A percentile compares a stretch with the other conserved stretches of the same genome.
Conservation (phyloP, 2,329 filamentous ascomycete genomes). For the Helotiales sp. region DNA sequence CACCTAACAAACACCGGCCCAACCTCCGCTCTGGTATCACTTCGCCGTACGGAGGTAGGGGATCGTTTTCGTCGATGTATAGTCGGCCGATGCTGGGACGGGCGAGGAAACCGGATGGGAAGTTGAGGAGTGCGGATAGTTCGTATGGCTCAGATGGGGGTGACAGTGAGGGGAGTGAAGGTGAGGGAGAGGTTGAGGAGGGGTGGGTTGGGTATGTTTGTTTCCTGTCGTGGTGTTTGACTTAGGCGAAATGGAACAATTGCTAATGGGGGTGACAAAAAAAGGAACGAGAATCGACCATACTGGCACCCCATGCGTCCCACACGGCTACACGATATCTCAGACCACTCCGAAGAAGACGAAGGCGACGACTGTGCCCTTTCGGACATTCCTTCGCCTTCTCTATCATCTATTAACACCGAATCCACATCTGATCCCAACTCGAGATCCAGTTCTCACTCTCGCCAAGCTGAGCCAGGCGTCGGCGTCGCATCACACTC, state of each 20-base stretch:
- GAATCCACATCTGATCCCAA: neutral
- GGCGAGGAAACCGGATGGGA: slow-evolving; percentile 7
- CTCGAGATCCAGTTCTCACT: neutral
- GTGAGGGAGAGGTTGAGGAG: neutral
- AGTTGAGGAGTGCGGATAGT: slow-evolving; percentile 19
- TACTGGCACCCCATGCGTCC: slow-evolving; percentile 3
- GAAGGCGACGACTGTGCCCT: slow-evolving; percentile 10
- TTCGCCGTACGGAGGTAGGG: slow-evolving; percentile 9
- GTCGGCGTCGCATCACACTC: neutral
- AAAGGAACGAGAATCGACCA: neutral
- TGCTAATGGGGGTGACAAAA: neutral
- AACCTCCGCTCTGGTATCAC: slow-evolving; percentile 3
- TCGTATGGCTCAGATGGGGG: slow-evolving; percentile 21
- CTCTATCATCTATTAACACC: neutral
- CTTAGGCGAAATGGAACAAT: neutral
- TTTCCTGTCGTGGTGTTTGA: too few relatives aligned
- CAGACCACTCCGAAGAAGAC: slow-evolving; percentile 17
- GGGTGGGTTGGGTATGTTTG: neutral
- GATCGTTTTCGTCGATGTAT: slow-evolving; percentile 12
- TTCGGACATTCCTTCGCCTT: neutral
- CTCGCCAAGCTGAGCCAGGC: neutral
- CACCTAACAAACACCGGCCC: slow-evolving; percentile 19
- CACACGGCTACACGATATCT: slow-evolving; percentile 15
- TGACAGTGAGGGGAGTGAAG: neutral
- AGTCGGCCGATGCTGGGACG: slow-evolving; percentile 4